These are phyloP conservation scores for Rhizoctonia solani DNA, from an alignment of 1,284 basidiomycete species.

Conservation along the genomic window DNA sequence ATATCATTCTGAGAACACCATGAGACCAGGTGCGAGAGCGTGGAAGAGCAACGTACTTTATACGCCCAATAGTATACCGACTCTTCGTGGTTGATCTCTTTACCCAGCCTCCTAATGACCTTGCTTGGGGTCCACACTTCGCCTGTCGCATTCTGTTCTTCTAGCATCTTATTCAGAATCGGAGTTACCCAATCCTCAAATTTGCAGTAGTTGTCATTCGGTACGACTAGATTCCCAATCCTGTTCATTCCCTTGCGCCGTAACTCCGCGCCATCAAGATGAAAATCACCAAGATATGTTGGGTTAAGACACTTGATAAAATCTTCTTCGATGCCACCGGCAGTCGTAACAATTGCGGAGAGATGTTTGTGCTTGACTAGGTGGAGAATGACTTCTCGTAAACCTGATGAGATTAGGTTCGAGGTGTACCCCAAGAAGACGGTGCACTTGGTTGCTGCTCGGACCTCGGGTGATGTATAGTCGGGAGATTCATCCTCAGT, in stretches of 20 bases:
- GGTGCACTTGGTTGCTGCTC: conserved; percentile 73
- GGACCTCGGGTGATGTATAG: conserved; percentile 60
- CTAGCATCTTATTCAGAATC: conserved; percentile 89
- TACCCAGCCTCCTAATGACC: conserved; percentile 89
- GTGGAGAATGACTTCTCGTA: conserved; percentile 91
- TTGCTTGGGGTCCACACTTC: conserved; percentile 91
- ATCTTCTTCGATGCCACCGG: conserved; percentile 98
- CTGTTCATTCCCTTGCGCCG: conserved; percentile 91
- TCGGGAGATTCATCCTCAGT: conserved; percentile 69
- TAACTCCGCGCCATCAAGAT: conserved; percentile 87
- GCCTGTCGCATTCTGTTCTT: conserved; percentile 78
- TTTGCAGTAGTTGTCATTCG: conserved; percentile 99
- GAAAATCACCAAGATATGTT: conserved; percentile 94
- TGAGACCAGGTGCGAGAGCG: not conserved
- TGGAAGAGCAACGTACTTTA: conserved; percentile 68
- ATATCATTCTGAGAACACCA: conserved; percentile 79
- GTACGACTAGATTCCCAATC: conserved; percentile 96
- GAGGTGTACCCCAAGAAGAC: conserved; percentile 99
- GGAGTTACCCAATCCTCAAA: conserved; percentile 99
- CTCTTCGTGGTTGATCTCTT: conserved; percentile 96
- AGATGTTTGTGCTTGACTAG: conserved; percentile 95
- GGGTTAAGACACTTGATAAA: conserved; percentile 98
- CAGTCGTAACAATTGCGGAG: conserved; percentile 91
- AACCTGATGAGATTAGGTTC: conserved; percentile 96
- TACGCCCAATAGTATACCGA: conserved; percentile 99